Base-by-base conservation (phyloP, 2,329 filamentous ascomycete species). In the Penicillium decumbens region DNA sequence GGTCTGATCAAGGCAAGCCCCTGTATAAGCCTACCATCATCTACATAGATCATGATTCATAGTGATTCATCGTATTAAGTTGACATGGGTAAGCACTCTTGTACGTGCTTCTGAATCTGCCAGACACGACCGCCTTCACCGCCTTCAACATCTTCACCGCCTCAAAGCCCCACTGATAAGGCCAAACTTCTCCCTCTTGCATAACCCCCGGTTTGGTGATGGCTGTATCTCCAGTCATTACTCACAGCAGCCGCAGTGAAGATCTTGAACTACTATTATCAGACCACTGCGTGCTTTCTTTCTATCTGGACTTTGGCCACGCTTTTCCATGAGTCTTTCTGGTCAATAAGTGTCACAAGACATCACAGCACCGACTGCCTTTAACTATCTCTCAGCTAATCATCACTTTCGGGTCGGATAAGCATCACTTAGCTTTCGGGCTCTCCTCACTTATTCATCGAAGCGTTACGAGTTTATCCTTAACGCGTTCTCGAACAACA, bases 161-260 rank as follows among this genome's bases (percentile, higher is more conserved):
- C 33, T 8, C 18, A 23, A 25, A 8, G 45, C 35, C 45, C 49
- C 49, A 51, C 45, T 41, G 49, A 51, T 51, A 51, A 51, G 47
- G 43, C 38, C 38, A 40, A 40, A 40, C 38, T 40, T 40, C 33
- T 20, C 33, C 33, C 18, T 37, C 15, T 37, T 37, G 18, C 18
- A 37, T 37, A 8, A 10, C 8, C 33, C 3, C 33, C 15, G 18
- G 15, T 18, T 37, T 37, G 33, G 15, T 37, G 33, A 20, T 8
- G 18, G 18, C 33, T 37, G 33, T 37, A 10, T 37, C 33, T 37
- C 18, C 33, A 37, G 33, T 35, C 33, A 37, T 18, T 37, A 20
- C 8, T 20, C 33, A 12, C 32, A 9, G 8, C n/a, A 18, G 15
- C 18, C 8, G 10, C 18, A 12, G 18, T 33, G 10, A 10, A 23